Evolutionary conservation across 192 early-diverging fungal species (phyloP).

Genomic region (Coemansia sp.): DNA sequence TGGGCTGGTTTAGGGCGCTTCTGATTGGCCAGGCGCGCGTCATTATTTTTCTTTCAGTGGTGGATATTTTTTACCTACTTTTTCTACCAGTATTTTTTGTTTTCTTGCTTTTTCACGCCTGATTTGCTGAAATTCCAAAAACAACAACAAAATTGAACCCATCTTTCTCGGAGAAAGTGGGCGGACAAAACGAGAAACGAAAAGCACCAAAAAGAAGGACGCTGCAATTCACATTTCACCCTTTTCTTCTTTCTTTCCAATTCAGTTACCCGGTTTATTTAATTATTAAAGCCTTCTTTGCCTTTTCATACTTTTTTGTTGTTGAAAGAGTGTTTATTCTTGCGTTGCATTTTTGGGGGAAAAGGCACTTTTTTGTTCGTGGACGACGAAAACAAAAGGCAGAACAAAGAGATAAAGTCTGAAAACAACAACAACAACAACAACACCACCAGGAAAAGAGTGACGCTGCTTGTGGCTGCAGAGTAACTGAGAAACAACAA

Average conservation of each 20-base stretch:
- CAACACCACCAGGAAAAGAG: background rate
- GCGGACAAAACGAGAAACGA: no score
- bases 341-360: no score
- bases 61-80: background rate
- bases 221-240: background rate
- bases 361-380: background rate
- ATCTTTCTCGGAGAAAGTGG: no score
- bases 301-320: background rate
- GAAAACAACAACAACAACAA: background rate
- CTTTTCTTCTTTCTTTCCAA: conserved; percentile 6
- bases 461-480: background rate
- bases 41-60: background rate
- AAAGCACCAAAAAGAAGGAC: background rate
- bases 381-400: background rate
- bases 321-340: no score
- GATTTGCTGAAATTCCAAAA: background rate
- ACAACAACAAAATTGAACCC: no score
- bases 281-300: background rate
- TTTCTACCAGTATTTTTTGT: background rate
- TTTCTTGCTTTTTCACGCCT: background rate
- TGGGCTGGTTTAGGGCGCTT: background rate
- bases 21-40: conserved; percentile 3
- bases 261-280: background rate
- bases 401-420: background rate
- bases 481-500: no score